phyloP scores from a whole-genome alignment of 2,329 filamentous ascomycete species.

The Magnaporthales sp. region DNA sequence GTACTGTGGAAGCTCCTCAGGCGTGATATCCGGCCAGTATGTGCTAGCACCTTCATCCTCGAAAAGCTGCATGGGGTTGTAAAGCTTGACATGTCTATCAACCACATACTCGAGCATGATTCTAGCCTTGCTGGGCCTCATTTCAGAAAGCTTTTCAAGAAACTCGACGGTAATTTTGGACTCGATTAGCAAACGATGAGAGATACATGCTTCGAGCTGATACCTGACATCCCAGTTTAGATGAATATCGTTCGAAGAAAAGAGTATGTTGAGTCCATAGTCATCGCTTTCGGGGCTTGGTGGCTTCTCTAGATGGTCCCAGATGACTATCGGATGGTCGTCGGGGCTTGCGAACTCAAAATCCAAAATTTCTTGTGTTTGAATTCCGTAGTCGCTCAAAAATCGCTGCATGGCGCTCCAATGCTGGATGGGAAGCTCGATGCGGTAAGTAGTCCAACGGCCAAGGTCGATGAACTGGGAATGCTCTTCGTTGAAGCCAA shows the following conservation, averaged over 20 bases:
- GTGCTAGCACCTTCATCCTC: slow-evolving; percentile 37
- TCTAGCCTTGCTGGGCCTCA: slow-evolving; percentile 44
- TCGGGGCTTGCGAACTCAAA: slow-evolving; percentile 8
- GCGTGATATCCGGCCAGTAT: slow-evolving; percentile 29
- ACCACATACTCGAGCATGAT: slow-evolving; percentile 67
- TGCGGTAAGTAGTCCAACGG: slow-evolving; percentile 46
- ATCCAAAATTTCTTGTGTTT: slow-evolving; percentile 13
- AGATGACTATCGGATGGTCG: slow-evolving; percentile 3
- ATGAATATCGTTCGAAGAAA: not conserved
- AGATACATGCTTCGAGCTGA: slow-evolving; percentile 90
- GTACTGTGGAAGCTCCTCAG: slow-evolving; percentile 53
- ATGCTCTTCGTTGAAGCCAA: slow-evolving; percentile 27
- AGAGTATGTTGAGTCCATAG: slow-evolving; percentile 1
- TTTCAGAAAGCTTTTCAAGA: slow-evolving; percentile 45
- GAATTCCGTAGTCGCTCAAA: slow-evolving; percentile 67
- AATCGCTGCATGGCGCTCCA: slow-evolving; percentile 39
- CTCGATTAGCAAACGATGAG: slow-evolving; percentile 67
- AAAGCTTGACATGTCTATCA: slow-evolving; percentile 39
- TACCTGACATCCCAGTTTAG: slow-evolving; percentile 66
- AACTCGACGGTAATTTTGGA: slow-evolving; percentile 63
- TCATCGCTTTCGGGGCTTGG: not conserved
- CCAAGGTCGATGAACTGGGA: slow-evolving; percentile 40
- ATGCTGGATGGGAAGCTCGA: slow-evolving; percentile 27
- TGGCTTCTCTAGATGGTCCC: slow-evolving; percentile 7
- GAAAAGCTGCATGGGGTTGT: slow-evolving; percentile 68